Evolutionary conservation across 225 moss, liverwort and hornwort species (phyloP).

Genomic region (Ulota crispa): DNA sequence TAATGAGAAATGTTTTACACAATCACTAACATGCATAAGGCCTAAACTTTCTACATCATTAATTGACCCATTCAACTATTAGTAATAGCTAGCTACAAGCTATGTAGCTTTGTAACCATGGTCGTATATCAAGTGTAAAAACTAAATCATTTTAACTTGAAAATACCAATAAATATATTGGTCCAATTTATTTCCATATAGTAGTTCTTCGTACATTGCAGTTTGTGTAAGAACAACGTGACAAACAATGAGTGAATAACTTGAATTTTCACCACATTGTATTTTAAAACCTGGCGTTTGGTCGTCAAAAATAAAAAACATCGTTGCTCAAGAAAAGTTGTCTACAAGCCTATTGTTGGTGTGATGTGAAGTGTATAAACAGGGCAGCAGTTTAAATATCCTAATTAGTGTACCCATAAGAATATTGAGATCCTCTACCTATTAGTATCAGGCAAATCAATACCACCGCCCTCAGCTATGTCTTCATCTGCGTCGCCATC

Average conservation of each 20-base stretch:
- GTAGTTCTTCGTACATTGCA: background rate
- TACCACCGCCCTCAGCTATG: conserved; percentile 50
- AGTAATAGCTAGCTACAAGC: too few species aligned
- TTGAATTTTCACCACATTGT: background rate
- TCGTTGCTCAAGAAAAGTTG: background rate
- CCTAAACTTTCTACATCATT: too few species aligned
- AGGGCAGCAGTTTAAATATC: conserved; percentile 14
- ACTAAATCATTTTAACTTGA: too few species aligned
- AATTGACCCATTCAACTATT: too few species aligned
- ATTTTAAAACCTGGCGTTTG: background rate
- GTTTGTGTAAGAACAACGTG: background rate
- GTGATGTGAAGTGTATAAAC: conserved; percentile 20
- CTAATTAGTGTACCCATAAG: background rate
- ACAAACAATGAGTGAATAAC: background rate
- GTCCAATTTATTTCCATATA: too few species aligned
- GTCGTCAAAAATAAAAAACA: background rate
- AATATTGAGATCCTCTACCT: conserved; percentile 35
- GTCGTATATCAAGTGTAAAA: too few species aligned
- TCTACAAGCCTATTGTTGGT: background rate
- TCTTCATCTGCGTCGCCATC: conserved; percentile 35
- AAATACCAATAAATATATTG: too few species aligned
- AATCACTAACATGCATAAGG: too few species aligned
- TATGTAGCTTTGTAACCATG: too few species aligned
- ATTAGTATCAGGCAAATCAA: conserved; percentile 58
- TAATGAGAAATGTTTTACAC: too few species aligned